Base-by-base conservation (phyloP, 805 yeast genomes). In the Wickerhamomyces mucosus region DNA sequence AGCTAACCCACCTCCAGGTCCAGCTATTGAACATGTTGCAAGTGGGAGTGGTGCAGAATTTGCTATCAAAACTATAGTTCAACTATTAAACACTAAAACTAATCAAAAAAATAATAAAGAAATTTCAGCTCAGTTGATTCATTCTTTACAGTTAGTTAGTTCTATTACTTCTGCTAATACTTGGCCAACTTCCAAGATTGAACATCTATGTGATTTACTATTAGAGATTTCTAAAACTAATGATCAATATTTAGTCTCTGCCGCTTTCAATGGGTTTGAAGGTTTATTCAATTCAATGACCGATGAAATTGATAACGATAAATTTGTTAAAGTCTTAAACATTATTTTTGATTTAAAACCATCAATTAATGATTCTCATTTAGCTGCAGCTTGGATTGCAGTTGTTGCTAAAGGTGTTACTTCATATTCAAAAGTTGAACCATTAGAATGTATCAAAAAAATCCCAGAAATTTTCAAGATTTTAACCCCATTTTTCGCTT, bases 381-480 rank as follows among this genome's bases (percentile, higher is more conserved):
- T 92, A 42, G 85, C 89, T 3, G 95, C 94, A 11, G 72, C 96
- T 10, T 92, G 98, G 98, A 68, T 86, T 26, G 95, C 96, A 2
- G 94, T 88, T 15, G 71, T 89, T 27, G 92, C 96, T 7, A 86
- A 85, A 48, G 94, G 89, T 28, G 60, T 72, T 28, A 57, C 68
- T 4, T 61, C 79, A 1, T 75, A 70, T 41, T 56, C 80, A 5
- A 55, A 53, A n/a, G 58, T 69, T 26, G 69, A 72, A 35, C 67
- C 76, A 6, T 42, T 59, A 13, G 57, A 63, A 25, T 75, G 82
- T 33, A 51, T 86, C 21, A 43, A 56, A 19, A 72, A 70, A 41
- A 49, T 82, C 7, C 79, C 85, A 8, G 58, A 59, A 16, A 55
- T 74, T n/a, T 67, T 78, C 44, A 56, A 69, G 15, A 58, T 67